Percentiles rank a stretch among this genome's conserved stretches.
phyloP scores from a whole-genome alignment of 2,329 filamentous ascomycete genomes.

The Cryphonectria radicalis region DNA sequence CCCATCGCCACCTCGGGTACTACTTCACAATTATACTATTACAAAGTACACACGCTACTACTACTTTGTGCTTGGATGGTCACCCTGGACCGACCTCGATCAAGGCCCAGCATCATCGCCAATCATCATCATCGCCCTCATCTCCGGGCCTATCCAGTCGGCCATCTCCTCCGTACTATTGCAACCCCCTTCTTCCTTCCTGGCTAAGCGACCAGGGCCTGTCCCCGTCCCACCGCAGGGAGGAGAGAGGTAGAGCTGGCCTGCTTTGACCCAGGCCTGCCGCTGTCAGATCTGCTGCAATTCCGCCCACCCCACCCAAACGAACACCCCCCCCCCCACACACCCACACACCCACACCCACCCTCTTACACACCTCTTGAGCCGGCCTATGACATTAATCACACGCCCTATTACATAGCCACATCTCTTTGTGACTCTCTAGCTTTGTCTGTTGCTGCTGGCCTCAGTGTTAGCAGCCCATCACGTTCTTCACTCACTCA shows the following conservation, averaged over 20 bases:
- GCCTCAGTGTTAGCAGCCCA: slow-evolving; percentile 19
- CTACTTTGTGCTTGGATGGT: not conserved
- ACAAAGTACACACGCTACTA: not conserved
- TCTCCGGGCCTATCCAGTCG: not conserved
- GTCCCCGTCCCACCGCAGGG: not conserved
- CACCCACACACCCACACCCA: slow-evolving; percentile 6
- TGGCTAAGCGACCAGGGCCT: not conserved
- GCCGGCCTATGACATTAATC: slow-evolving; percentile 29
- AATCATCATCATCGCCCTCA: not conserved
- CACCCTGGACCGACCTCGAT: not conserved
- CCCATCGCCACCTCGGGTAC: not conserved
- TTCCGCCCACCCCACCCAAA: not conserved
- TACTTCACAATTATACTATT: not conserved
- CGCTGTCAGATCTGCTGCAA: not conserved
- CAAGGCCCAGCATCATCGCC: not conserved
- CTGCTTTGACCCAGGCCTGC: not conserved
- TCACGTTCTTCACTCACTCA: slow-evolving; percentile 12
- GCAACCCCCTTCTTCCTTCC: not conserved
- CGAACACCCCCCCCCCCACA: slow-evolving; percentile 16
- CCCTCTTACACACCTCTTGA: not conserved
- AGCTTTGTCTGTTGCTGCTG: not conserved
- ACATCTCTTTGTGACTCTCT: slow-evolving; percentile 1
- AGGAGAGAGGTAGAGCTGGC: slow-evolving; percentile 14
- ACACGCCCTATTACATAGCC: slow-evolving; percentile 29
- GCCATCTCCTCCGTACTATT: not conserved